Evolutionary conservation across 2,329 filamentous ascomycete genomes (phyloP).

Genomic region (Penicillium expansum): DNA sequence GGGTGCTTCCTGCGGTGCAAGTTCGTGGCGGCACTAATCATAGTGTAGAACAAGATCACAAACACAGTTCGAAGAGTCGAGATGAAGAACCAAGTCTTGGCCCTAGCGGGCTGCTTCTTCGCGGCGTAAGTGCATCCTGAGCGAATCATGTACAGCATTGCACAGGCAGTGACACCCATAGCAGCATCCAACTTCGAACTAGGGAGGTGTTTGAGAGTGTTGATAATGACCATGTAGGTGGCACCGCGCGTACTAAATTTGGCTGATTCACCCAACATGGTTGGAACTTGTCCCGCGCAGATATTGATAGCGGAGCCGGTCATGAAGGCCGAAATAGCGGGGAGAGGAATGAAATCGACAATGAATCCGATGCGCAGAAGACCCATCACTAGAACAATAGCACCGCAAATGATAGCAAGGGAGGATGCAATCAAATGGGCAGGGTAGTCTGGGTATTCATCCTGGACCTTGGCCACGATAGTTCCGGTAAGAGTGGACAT

Average conservation of each 20-base stretch:
- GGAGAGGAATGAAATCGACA: slow-evolving; percentile 87
- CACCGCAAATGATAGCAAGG: slow-evolving; percentile 73
- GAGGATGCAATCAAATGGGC: slow-evolving; percentile 70
- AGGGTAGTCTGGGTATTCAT: slow-evolving; percentile 54
- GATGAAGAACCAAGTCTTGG: slow-evolving; percentile 83
- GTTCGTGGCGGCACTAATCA: slow-evolving; percentile 86
- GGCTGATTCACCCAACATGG: slow-evolving; percentile 70
- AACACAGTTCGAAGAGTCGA: slow-evolving; percentile 87
- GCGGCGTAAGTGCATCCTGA: slow-evolving; percentile 62
- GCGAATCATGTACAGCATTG: slow-evolving; percentile 74
- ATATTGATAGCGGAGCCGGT: slow-evolving; percentile 93
- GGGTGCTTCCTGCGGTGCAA: slow-evolving; percentile 62
- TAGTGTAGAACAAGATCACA: slow-evolving; percentile 85
- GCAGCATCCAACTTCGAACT: slow-evolving; percentile 72
- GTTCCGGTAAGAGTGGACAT: slow-evolving; percentile 88
- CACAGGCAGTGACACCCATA: slow-evolving; percentile 79
- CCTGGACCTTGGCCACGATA: slow-evolving; percentile 65
- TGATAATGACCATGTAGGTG: slow-evolving; percentile 80
- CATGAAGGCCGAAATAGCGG: slow-evolving; percentile 93
- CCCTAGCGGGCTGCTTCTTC: slow-evolving; percentile 64
- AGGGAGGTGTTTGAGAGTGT: slow-evolving; percentile 71
- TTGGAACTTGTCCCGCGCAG: slow-evolving; percentile 75
- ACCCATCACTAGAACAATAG: slow-evolving; percentile 74
- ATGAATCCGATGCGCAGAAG: slow-evolving; percentile 81
- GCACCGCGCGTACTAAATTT: slow-evolving; percentile 69